Conservation (phyloP, 2,329 filamentous ascomycete species). For the Penicillium janthinellum region DNA sequence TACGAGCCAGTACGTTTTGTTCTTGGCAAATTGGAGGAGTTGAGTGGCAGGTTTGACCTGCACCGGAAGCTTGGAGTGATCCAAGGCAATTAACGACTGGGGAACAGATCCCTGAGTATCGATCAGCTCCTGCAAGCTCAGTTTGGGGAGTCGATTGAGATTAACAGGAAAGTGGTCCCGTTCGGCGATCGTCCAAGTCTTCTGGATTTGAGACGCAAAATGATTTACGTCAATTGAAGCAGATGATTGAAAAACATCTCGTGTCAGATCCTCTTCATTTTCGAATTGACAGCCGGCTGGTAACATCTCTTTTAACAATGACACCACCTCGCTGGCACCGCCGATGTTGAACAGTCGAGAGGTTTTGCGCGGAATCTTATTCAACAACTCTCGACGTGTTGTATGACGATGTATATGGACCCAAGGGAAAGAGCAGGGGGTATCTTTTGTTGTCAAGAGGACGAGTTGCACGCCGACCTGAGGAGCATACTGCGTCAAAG, state of each 20-base stretch:
- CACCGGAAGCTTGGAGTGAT: conserved; percentile 7
- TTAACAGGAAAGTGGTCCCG: conserved; percentile 13
- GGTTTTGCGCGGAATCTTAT: conserved; percentile 13
- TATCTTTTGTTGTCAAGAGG: conserved; percentile 20
- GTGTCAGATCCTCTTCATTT: conserved; percentile 17
- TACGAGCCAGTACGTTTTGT: conserved; percentile 38
- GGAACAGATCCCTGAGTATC: background rate
- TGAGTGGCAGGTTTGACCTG: conserved; percentile 23
- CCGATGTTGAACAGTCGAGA: conserved; percentile 13
- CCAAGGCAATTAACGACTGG: conserved; percentile 21
- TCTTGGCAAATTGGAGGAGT: conserved; percentile 22
- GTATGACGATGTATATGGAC: conserved; percentile 18
- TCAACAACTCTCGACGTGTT: conserved; percentile 16
- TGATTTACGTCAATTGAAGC: background rate
- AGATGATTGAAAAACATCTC: background rate
- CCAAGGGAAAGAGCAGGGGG: conserved; percentile 16
- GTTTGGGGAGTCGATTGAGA: conserved; percentile 5
- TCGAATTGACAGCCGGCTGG: conserved; percentile 12
- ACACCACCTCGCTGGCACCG: conserved; percentile 1
- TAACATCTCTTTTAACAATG: conserved; percentile 8
- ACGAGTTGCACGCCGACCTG: conserved; percentile 18
- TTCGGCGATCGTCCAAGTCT: conserved; percentile 6
- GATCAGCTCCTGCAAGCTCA: conserved; percentile 15
- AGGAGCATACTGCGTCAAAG: conserved; percentile 13
- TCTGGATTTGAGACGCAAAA: conserved; percentile 8